A percentile compares a stretch with the other conserved stretches of the same genome.
These are phyloP conservation scores for Cicer cuneatum DNA, from an alignment of 306 rosid genomes.

Conservation along the genomic window DNA sequence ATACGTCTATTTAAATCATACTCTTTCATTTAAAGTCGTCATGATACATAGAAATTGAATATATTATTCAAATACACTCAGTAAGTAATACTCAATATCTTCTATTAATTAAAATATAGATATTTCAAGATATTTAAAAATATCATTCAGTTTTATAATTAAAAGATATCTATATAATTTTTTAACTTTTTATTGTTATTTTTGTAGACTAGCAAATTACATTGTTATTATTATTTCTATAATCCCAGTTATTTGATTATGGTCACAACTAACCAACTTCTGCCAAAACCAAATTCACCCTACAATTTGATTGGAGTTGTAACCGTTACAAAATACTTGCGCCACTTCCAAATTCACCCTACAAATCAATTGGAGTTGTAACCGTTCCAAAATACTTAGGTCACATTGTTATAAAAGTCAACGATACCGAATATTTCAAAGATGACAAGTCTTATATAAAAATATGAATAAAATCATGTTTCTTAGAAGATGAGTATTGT, in stretches of 20 bases:
- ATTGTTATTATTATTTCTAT: no score
- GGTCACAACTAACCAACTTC: no score
- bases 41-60: neutral
- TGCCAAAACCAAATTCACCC: conserved; percentile 27
- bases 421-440: conserved; percentile 17
- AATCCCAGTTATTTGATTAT: no score
- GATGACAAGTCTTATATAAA: neutral
- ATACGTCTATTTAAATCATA: neutral
- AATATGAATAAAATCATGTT: conserved; percentile 10
- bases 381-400: conserved; percentile 39
- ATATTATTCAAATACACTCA: neutral
- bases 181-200: neutral
- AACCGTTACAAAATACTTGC: conserved; percentile 37
- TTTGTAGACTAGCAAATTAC: conserved; percentile 1
- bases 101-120: neutral
- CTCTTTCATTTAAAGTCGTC: neutral
- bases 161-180: neutral
- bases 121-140: neutral
- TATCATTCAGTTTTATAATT: neutral
- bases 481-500: conserved; percentile 46
- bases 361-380: neutral
- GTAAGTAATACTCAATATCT: neutral
- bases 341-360: conserved; percentile 28
- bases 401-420: conserved; percentile 21
- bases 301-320: no score